Conservation (phyloP, 495 filamentous ascomycete species). For the Cercophora samala region DNA sequence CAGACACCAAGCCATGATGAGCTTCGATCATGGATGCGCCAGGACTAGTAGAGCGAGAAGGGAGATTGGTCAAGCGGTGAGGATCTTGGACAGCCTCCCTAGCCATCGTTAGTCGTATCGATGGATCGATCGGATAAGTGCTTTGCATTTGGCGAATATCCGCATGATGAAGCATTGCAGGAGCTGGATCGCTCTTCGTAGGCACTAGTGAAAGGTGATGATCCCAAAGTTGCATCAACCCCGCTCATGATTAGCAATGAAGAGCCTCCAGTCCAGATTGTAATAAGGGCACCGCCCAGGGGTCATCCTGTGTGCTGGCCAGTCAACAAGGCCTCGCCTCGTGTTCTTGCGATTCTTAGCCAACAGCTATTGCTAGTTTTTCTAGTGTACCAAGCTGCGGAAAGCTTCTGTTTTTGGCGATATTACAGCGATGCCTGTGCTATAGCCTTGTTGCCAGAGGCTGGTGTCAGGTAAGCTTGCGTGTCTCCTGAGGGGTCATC, state of each 20-base stretch:
- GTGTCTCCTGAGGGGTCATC: neutral
- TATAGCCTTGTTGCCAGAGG: neutral
- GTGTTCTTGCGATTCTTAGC: neutral
- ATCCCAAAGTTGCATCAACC: neutral
- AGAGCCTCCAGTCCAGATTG: neutral
- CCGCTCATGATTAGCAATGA: neutral
- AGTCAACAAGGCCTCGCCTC: neutral
- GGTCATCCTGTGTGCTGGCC: neutral
- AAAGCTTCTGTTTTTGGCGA: neutral
- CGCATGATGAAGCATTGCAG: conserved; percentile 6
- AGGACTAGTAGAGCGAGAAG: neutral
- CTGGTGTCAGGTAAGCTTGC: neutral
- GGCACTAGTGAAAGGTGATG: neutral
- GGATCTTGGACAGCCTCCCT: conserved; percentile 5
- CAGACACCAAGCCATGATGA: neutral
- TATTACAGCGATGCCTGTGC: neutral
- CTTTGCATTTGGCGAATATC: conserved; percentile 6
- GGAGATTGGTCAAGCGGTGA: conserved; percentile 15
- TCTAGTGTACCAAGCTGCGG: neutral
- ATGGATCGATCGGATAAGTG: conserved; percentile 5
- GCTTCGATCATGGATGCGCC: neutral
- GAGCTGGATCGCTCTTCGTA: neutral
- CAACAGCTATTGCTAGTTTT: neutral
- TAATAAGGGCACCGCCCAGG: neutral
- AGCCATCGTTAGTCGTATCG: conserved; percentile 1